phyloP scores from a whole-genome alignment of 116 monocot species.

The Dioscorea cayenensis region DNA sequence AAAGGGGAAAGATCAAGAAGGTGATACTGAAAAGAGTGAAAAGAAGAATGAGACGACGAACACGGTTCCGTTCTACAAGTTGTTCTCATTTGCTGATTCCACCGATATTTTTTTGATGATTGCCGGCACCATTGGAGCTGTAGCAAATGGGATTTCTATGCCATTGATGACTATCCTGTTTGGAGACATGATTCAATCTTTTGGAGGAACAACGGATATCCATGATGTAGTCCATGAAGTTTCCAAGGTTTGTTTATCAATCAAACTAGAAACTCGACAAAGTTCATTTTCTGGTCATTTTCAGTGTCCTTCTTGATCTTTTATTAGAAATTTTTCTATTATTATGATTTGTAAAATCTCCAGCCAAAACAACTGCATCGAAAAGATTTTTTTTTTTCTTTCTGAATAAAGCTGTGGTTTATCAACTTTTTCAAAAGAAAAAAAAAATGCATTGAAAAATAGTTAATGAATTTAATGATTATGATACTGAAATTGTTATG shows the following conservation, averaged over 20 bases:
- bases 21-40: neutral
- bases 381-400: no score
- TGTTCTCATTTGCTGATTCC: slow-evolving; percentile 55
- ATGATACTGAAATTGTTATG: neutral
- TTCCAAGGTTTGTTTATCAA: slow-evolving; percentile 27
- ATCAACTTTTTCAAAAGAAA: no score
- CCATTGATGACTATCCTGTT: slow-evolving; percentile 57
- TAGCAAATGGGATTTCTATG: slow-evolving; percentile 45
- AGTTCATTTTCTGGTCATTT: no score
- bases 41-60: slow-evolving; percentile 3
- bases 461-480: no score
- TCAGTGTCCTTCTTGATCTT: no score
- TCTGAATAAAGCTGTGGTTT: no score
- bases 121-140: slow-evolving; percentile 31
- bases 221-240: slow-evolving; percentile 29
- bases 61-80: slow-evolving; percentile 30
- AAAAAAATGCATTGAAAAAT: no score
- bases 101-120: slow-evolving; percentile 41
- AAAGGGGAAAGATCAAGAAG: neutral
- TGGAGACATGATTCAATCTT: slow-evolving; percentile 46
- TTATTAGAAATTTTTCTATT: no score
- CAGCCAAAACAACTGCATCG: no score
- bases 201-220: slow-evolving; percentile 24
- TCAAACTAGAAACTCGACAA: neutral
- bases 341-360: no score